Evolutionary conservation across 495 filamentous ascomycete species (phyloP), one percentile per base, ranked within the genome.

Genomic region (Aspergillus taichungensis): DNA sequence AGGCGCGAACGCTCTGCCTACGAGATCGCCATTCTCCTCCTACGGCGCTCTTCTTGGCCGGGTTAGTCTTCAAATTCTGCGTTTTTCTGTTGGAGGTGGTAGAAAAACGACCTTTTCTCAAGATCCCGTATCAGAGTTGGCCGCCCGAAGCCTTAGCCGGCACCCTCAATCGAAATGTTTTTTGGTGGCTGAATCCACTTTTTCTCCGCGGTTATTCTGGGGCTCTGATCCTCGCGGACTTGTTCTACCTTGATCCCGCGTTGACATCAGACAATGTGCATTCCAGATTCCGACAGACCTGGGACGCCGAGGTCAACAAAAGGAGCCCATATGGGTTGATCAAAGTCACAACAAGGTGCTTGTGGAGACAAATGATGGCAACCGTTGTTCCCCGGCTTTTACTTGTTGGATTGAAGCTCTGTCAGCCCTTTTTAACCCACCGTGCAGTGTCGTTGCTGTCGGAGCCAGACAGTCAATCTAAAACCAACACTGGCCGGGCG

Each of bases 361-460:
- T n/a, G n/a, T n/a, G n/a, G n/a, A n/a, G n/a, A n/a, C n/a, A n/a
- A n/a, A n/a, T n/a, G n/a, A n/a, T n/a, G n/a, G n/a, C n/a, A n/a
- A n/a, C 29, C 9, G 29, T 13, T 12, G 55, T 65, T 8, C 73
- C 76, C 1, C 62, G 74, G 6, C 45, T 72, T 7, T 64, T 53
- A 24, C 55, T 70, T 11, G 75, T 66, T 33, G 75, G 58, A 1
- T 76, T 80, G 57, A 67, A 50, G 28, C 73, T 73, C 47, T 68
- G 65, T 38, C 77, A 79, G 51, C 77, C 78, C 0, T 71, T 82
- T 39, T 59, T 82, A 41, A 69, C 78, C 13, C 55, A 67, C 30
- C 53, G 60, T 8, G 60, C n/a, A n/a, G n/a, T n/a, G n/a, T n/a
- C n/a, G n/a, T n/a, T n/a, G n/a, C n/a, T n/a, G n/a, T n/a, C n/a